Evolutionary conservation across 345 rosid species (phyloP).

Genomic region (Acer saccharum): DNA sequence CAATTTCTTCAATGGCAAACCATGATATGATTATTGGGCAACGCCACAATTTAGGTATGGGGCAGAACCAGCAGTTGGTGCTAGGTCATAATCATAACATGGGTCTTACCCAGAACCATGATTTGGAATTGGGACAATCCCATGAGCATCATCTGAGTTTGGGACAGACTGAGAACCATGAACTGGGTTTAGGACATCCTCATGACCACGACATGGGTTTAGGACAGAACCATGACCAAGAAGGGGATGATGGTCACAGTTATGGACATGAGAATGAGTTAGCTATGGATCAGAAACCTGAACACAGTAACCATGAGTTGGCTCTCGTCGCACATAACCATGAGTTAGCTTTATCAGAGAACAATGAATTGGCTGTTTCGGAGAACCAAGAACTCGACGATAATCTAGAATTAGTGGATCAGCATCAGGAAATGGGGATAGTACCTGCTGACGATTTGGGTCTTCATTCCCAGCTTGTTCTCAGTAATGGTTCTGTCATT

Average conservation of each 20-base stretch:
- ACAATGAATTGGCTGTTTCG: slow-evolving; percentile 60
- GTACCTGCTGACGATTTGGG: slow-evolving; percentile 42
- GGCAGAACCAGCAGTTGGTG: slow-evolving; percentile 70
- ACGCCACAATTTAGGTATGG: slow-evolving; percentile 55
- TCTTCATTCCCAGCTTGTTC: slow-evolving; percentile 44
- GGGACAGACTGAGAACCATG: slow-evolving; percentile 62
- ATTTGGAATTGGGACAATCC: slow-evolving; percentile 61
- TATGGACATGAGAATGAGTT: slow-evolving; percentile 58
- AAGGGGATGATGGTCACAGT: slow-evolving; percentile 52
- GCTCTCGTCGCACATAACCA: slow-evolving; percentile 38
- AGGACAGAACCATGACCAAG: slow-evolving; percentile 60
- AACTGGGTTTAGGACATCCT: slow-evolving; percentile 57
- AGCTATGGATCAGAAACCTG: slow-evolving; percentile 55
- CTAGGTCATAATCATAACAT: slow-evolving; percentile 63
- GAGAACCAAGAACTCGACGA: slow-evolving; percentile 76
- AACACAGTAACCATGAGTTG: slow-evolving; percentile 50
- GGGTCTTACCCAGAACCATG: slow-evolving; percentile 65
- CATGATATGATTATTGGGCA: slow-evolving; percentile 83
- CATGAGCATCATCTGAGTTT: slow-evolving; percentile 65
- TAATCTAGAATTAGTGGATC: slow-evolving; percentile 58
- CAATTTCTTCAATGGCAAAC: slow-evolving; percentile 59
- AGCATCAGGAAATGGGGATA: slow-evolving; percentile 59
- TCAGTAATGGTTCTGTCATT: slow-evolving; percentile 47
- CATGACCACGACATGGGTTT: slow-evolving; percentile 62
- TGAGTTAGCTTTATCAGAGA: slow-evolving; percentile 52